Conservation (phyloP, 768 basidiomycete genomes). For the Lactarius pseudohatsudake region DNA sequence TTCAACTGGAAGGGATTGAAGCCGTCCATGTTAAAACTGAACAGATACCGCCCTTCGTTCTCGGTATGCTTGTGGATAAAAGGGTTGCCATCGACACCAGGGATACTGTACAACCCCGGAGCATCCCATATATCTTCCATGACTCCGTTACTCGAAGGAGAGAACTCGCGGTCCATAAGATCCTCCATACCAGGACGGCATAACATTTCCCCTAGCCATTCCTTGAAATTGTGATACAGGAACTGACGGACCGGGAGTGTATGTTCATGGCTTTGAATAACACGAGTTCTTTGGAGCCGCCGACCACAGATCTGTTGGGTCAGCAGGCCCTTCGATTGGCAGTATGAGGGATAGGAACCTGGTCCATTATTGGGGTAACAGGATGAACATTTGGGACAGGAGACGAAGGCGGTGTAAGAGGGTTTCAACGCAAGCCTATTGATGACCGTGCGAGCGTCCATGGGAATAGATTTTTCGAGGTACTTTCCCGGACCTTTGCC, state of each 20-base stretch:
- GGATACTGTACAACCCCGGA: neutral
- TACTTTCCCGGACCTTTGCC: neutral
- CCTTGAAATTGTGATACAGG: conserved; percentile 21
- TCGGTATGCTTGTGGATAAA: neutral
- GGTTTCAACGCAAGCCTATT: neutral
- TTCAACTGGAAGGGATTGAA: conserved; percentile 41
- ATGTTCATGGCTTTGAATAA: neutral
- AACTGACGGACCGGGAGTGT: neutral
- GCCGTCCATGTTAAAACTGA: conserved; percentile 38
- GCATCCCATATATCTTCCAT: conserved; percentile 21
- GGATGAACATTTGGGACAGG: conserved; percentile 19
- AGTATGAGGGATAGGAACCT: conserved; percentile 13
- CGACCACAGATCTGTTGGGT: neutral
- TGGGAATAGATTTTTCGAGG: neutral
- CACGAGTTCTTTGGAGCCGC: neutral
- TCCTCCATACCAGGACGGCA: conserved; percentile 19
- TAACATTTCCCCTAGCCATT: conserved; percentile 11
- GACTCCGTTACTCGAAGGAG: neutral
- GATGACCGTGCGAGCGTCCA: neutral
- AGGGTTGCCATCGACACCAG: conserved; percentile 9
- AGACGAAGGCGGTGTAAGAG: neutral
- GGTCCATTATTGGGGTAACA: conserved; percentile 13
- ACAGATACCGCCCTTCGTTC: conserved; percentile 32
- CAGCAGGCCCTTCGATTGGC: neutral
- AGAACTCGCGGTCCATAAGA: neutral